Conservation (phyloP, 345 rosid species). For the Sonneratia alba region DNA sequence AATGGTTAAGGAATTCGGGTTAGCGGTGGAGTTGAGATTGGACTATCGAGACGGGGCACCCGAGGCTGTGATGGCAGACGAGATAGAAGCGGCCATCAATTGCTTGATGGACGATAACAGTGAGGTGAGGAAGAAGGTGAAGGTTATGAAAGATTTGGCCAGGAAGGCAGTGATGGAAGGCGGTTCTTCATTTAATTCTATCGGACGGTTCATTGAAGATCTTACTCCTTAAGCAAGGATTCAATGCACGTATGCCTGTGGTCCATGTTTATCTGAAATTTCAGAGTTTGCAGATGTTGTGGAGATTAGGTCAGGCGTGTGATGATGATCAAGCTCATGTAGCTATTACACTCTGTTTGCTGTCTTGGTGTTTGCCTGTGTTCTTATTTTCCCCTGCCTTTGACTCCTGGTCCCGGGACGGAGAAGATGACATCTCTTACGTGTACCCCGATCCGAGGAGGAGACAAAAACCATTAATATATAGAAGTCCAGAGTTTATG, state of each 20-base stretch:
- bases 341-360: too few relatives aligned
- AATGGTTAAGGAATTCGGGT: constrained; percentile 30
- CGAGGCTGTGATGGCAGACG: constrained; percentile 30
- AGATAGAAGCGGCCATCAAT: constrained; percentile 32
- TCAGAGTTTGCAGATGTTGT: neutral
- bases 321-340: too few relatives aligned
- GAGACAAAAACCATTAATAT: too few relatives aligned
- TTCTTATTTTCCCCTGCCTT: too few relatives aligned
- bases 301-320: neutral
- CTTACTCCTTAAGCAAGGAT: neutral
- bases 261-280: neutral
- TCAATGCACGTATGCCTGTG: neutral
- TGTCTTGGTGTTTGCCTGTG: too few relatives aligned
- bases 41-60: constrained; percentile 1
- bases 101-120: constrained; percentile 28
- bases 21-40: constrained; percentile 19
- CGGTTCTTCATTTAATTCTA: constrained; percentile 31
- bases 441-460: too few relatives aligned
- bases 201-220: constrained; percentile 24
- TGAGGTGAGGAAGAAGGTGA: constrained; percentile 16
- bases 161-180: constrained; percentile 29
- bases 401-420: too few relatives aligned
- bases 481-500: too few relatives aligned
- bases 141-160: constrained; percentile 15
- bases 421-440: too few relatives aligned